These are phyloP conservation scores for Debaryomyces nepalensis DNA, from an alignment of 1,139 yeast species.

Conservation along the genomic window DNA sequence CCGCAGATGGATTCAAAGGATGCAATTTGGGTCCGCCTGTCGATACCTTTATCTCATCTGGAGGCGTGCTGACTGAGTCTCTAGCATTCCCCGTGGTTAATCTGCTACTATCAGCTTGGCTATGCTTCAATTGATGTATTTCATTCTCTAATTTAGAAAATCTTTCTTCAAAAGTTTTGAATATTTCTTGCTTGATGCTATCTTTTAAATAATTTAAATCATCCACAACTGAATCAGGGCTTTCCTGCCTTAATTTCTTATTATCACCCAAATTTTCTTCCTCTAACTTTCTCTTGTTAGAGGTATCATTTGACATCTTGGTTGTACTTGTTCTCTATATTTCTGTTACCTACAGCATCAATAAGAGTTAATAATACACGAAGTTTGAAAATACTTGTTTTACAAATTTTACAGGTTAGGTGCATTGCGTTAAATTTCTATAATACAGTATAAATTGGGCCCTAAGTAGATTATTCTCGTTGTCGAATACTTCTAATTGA, in stretches of 20 bases:
- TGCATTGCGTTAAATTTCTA: slow-evolving; percentile 2
- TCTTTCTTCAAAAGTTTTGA: slow-evolving; percentile 25
- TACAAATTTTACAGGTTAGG: slow-evolving; percentile 12
- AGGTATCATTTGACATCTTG: slow-evolving; percentile 23
- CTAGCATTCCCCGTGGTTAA: not conserved
- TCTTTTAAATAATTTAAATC: slow-evolving; percentile 21
- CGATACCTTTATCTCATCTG: not conserved
- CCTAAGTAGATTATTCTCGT: slow-evolving; percentile 17
- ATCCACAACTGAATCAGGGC: slow-evolving; percentile 13
- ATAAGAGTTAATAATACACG: too few species aligned
- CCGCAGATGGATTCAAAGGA: slow-evolving; percentile 2
- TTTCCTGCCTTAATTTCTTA: slow-evolving; percentile 18
- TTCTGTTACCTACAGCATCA: too few species aligned
- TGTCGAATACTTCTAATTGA: slow-evolving; percentile 33
- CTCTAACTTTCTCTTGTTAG: slow-evolving; percentile 28
- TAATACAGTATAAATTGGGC: slow-evolving; percentile 4
- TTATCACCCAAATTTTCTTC: slow-evolving; percentile 17
- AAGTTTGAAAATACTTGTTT: not conserved
- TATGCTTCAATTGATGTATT: slow-evolving; percentile 22
- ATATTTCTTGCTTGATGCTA: slow-evolving; percentile 23
- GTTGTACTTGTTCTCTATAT: not conserved
- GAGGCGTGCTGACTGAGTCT: slow-evolving; percentile 1
- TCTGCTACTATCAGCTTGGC: not conserved
- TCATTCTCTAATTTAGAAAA: slow-evolving; percentile 28
- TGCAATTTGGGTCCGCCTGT: slow-evolving; percentile 1